Evolutionary conservation across 2,329 filamentous ascomycete species (phyloP), one percentile per base, ranked within the genome.

Genomic region (Aschersonia sp.): DNA sequence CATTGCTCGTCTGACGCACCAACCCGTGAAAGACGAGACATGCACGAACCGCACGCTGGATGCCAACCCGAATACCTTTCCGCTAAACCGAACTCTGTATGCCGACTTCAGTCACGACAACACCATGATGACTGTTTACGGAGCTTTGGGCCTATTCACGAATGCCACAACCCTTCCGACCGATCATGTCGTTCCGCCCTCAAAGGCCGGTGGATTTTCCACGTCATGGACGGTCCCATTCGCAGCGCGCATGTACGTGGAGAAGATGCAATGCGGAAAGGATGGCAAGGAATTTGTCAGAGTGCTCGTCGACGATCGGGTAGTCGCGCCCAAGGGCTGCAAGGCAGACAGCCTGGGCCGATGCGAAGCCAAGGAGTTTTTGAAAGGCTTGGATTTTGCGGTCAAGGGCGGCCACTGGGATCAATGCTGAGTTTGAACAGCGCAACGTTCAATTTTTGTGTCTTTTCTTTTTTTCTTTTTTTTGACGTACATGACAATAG

Each of bases 71-170:
- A 59, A 64, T 5, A 89, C 85, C 0, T 96, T 95, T 58, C 89
- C 89, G 0, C 67, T 94, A 0, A 72, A 75, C 51, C 65, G 69
- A 43, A 67, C 66, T 9, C 66, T 95, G 1, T 96, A 94, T 58
- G 89, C 87, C 0, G 89, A 96, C 64, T 95, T 96, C 60, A 86
- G 82, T 52, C 89, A 96, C 64, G 89, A 96, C 65, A 95, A 94
- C 62, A 81, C 84, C 59, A 88, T 96, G 80, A 78, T 77, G 31
- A 75, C 76, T 5, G 78, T 94, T 5, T 85, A 85, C 59, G 80
- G 79, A 4, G 87, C 88, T 0, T 60, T 96, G 53, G 85, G 88
- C 0, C 67, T 95, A 30, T 94, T 88, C 65, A 85, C 89, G 54
- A 66, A 64, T 43, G 86, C 79, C 0, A 57, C 60, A 10, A 68